Evolutionary conservation across 768 basidiomycete species (phyloP), one percentile per base, ranked within the genome.

Genomic region (Neoboletus brunneissimus): DNA sequence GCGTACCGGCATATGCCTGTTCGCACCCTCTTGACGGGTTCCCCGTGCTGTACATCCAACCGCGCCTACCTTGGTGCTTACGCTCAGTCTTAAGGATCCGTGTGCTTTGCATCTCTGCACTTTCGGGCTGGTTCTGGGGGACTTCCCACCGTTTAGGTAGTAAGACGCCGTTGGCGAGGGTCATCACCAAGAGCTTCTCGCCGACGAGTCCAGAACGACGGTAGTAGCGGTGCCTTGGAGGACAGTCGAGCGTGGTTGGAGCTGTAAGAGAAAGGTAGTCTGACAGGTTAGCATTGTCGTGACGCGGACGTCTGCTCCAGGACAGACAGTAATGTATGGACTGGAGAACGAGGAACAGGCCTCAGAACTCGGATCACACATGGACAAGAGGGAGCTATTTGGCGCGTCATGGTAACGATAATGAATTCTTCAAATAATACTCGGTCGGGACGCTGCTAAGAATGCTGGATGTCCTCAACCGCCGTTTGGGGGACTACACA

Each of bases 221-320:
- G n/a, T n/a, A 0, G 58, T 59, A 20, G 61, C 66, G 8, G 18
- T 51, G 1, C 66, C 66, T 3, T 68, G 64, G 0, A 67, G 58
- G 29, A 67, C 50, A 8, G 67, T 64, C 0, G 66, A 67, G 5
- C 66, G 66, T 67, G 68, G 53, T 67, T 67, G 51, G 63, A 67
- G 45, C 64, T 66, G 32, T 68, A 58, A 13, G 64, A 60, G 54
- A 67, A 67, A 20, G 66, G 67, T n/a, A n/a, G n/a, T n/a, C n/a
- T n/a, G n/a, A n/a, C n/a, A n/a, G n/a, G n/a, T n/a, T n/a, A n/a
- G n/a, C n/a, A n/a, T n/a, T n/a, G n/a, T n/a, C n/a, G n/a, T n/a
- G n/a, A n/a, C n/a, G n/a, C n/a, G n/a, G n/a, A n/a, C n/a, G n/a
- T n/a, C n/a, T n/a, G n/a, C n/a, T n/a, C n/a, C n/a, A n/a, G n/a